Percentiles rank a stretch among this genome's conserved stretches.
Evolutionary conservation across 2,329 filamentous ascomycete genomes (phyloP).

Genomic region (Epichloe uncinata): DNA sequence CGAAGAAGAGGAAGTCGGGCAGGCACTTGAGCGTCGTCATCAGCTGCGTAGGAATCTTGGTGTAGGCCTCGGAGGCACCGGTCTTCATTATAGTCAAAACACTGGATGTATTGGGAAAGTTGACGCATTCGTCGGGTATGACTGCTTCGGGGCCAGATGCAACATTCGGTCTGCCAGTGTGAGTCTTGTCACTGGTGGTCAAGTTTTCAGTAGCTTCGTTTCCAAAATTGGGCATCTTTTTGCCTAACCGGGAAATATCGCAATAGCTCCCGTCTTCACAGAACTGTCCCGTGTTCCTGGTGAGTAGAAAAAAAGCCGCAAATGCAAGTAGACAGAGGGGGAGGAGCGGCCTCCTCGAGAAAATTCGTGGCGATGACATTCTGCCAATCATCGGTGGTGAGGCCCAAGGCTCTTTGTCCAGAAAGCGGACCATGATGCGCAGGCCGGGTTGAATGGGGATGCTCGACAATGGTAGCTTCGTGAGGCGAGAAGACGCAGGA

Average conservation of each 20-base stretch:
- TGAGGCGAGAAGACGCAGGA: background rate
- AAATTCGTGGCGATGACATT: conserved; percentile 12
- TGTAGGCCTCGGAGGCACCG: conserved; percentile 39
- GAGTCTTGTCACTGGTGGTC: background rate
- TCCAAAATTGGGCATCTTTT: conserved; percentile 4
- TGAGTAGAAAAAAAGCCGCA: conserved; percentile 19
- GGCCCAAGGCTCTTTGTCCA: conserved; percentile 4
- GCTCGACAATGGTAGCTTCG: background rate
- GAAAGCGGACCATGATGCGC: conserved; percentile 2
- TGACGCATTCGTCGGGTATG: conserved; percentile 19
- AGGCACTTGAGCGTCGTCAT: conserved; percentile 38
- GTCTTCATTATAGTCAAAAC: conserved; percentile 43
- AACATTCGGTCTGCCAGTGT: background rate
- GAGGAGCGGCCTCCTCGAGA: conserved; percentile 16
- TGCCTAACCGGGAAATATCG: conserved; percentile 4
- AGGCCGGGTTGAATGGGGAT: background rate
- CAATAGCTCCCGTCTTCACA: conserved; percentile 18
- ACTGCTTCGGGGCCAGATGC: conserved; percentile 6
- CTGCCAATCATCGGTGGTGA: conserved; percentile 4
- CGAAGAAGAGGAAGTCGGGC: conserved; percentile 41
- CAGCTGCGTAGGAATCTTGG: conserved; percentile 39
- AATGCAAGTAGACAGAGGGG: conserved; percentile 16
- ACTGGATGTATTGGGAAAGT: conserved; percentile 30
- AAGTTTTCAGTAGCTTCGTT: background rate
- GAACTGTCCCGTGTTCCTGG: conserved; percentile 17